phyloP scores from a whole-genome alignment of 1,284 basidiomycete species.

The Mycena citricolor region DNA sequence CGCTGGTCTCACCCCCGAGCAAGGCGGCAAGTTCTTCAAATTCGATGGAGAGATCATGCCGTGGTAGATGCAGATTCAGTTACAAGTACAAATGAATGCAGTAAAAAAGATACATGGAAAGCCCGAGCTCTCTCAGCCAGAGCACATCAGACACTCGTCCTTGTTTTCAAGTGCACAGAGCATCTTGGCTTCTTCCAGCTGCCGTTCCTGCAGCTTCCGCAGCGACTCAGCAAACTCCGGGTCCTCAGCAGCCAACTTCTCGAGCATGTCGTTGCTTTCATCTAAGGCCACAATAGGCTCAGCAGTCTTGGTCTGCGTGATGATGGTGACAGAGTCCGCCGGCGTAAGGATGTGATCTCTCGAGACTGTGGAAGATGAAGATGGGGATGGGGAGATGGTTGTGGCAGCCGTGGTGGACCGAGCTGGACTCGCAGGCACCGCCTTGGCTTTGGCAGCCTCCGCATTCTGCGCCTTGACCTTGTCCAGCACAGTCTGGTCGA shows the following conservation, averaged over 20 bases:
- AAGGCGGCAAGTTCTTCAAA: slow-evolving; percentile 20
- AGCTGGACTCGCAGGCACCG: slow-evolving; percentile 32
- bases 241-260: slow-evolving; percentile 21
- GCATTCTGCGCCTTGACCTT: slow-evolving; percentile 60
- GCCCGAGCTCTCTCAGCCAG: too few relatives aligned
- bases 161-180: slow-evolving; percentile 88
- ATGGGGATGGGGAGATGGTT: slow-evolving; percentile 17
- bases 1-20: slow-evolving; percentile 8
- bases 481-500: slow-evolving; percentile 82
- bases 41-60: slow-evolving; percentile 22
- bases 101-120: too few relatives aligned
- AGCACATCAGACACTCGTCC: slow-evolving; percentile 86
- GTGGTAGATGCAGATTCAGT: too few relatives aligned
- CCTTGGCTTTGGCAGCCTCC: slow-evolving; percentile 34
- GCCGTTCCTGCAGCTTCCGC: slow-evolving; percentile 66
- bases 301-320: slow-evolving; percentile 6
- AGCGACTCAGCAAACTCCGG: slow-evolving; percentile 85
- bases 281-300: slow-evolving; percentile 33
- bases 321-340: slow-evolving; percentile 19
- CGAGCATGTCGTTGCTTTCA: slow-evolving; percentile 42
- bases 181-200: slow-evolving; percentile 80
- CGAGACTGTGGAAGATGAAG: slow-evolving; percentile 8
- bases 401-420: slow-evolving; percentile 29
- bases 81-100: too few relatives aligned
- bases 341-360: too few relatives aligned